phyloP scores from a whole-genome alignment of 495 filamentous ascomycete genomes.

The Aspergillus baeticus region DNA sequence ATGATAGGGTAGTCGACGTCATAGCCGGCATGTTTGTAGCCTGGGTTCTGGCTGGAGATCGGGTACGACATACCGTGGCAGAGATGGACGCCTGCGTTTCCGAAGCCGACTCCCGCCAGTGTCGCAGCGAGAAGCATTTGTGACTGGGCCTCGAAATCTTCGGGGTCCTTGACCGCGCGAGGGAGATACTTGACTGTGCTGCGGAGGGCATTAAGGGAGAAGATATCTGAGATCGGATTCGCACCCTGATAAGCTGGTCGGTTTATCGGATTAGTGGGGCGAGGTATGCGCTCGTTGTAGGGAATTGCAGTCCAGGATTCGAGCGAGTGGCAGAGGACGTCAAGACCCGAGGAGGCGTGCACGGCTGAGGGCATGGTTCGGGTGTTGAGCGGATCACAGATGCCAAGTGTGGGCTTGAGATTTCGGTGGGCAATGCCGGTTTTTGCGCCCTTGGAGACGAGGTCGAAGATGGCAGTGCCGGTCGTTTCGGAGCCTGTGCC shows the following conservation, averaged over 20 bases:
- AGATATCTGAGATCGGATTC: conserved; percentile 96
- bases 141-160: conserved; percentile 85
- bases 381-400: conserved; percentile 95
- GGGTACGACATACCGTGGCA: conserved; percentile 98
- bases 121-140: conserved; percentile 96
- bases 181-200: conserved; percentile 88
- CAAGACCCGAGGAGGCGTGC: conserved; percentile 81
- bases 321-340: conserved; percentile 90
- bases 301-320: conserved; percentile 98
- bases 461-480: conserved; percentile 96
- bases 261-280: conserved; percentile 85
- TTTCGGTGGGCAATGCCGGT: conserved; percentile 94
- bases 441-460: conserved; percentile 83
- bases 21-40: conserved; percentile 85
- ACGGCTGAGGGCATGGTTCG: conserved; percentile 93
- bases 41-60: conserved; percentile 89
- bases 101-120: conserved; percentile 91
- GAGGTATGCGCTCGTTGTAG: conserved; percentile 76
- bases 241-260: conserved; percentile 95
- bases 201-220: conserved; percentile 78
- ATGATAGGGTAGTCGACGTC: conserved; percentile 73
- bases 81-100: conserved; percentile 94
- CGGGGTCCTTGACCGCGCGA: conserved; percentile 77
- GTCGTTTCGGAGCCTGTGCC: conserved; percentile 96
- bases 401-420: conserved; percentile 92